Conservation (phyloP, 495 filamentous ascomycete genomes). For the Glarea lozoyensis region DNA sequence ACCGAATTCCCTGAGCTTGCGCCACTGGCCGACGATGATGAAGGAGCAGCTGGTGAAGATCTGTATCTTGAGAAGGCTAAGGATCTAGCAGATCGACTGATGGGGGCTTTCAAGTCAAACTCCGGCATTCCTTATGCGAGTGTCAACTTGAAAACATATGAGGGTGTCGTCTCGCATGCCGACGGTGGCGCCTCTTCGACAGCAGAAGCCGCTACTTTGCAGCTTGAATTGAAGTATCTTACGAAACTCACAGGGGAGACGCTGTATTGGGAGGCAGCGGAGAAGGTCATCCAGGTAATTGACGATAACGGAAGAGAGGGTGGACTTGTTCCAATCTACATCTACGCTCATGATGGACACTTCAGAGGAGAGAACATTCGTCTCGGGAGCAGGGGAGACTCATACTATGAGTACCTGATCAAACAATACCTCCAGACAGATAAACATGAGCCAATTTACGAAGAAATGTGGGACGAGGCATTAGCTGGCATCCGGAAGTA, state of each 20-base stretch:
- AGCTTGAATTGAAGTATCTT: constrained; percentile 96
- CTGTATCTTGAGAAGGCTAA: constrained; percentile 93
- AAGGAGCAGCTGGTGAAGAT: constrained; percentile 65
- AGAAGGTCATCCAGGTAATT: constrained; percentile 83
- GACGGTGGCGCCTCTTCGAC: constrained; percentile 91
- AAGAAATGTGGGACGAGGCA: constrained; percentile 87
- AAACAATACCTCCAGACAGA: constrained; percentile 95
- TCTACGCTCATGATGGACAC: constrained; percentile 65
- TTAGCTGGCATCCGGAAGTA: constrained; percentile 82
- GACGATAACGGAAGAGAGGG: constrained; percentile 70
- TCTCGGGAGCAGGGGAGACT: constrained; percentile 87
- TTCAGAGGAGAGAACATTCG: constrained; percentile 83
- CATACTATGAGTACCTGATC: constrained; percentile 96
- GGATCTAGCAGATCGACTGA: constrained; percentile 78
- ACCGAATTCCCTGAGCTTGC: constrained; percentile 60
- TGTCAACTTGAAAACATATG: constrained; percentile 70
- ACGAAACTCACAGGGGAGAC: constrained; percentile 90
- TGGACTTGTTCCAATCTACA: constrained; percentile 85
- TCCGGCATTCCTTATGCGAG: constrained; percentile 87
- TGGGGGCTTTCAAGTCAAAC: constrained; percentile 77
- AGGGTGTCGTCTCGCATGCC: constrained; percentile 67
- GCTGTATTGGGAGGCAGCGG: constrained; percentile 66
- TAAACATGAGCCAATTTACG: constrained; percentile 75
- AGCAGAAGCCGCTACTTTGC: constrained; percentile 82
- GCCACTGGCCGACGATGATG: constrained; percentile 37